These are phyloP conservation scores for Oryza nivara DNA, from an alignment of 176 grass and related monocot species.

Conservation along the genomic window DNA sequence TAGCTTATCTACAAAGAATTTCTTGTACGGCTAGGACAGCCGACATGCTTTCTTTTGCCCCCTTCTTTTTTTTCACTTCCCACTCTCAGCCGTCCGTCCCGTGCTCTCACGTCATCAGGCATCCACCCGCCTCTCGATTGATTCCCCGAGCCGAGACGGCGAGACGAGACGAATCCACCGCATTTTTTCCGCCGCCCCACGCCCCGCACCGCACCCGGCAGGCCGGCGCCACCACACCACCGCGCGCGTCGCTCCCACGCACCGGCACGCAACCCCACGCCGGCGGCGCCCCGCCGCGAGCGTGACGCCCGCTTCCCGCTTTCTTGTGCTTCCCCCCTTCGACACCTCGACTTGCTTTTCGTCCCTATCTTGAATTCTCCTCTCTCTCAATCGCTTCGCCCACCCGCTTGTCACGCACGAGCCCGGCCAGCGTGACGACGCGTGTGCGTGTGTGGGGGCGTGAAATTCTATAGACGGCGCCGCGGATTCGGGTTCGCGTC, in stretches of 20 bases:
- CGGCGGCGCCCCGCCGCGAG: too few species aligned
- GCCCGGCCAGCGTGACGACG: not conserved
- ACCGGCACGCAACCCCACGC: not conserved
- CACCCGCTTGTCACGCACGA: conserved; percentile 27
- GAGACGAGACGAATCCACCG: not conserved
- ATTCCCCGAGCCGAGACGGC: not conserved
- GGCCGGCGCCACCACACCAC: not conserved
- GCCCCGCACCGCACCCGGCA: too few species aligned
- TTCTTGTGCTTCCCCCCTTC: not conserved
- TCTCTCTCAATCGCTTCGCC: too few species aligned
- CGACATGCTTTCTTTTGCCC: not conserved
- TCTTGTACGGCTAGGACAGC: conserved; percentile 16
- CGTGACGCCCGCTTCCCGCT: not conserved
- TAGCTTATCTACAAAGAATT: not conserved
- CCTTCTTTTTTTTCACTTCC: not conserved
- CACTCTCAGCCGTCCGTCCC: too few species aligned
- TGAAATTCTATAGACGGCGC: not conserved
- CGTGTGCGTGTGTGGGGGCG: not conserved
- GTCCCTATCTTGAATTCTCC: conserved; percentile 30
- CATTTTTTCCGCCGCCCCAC: not conserved
- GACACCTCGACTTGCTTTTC: not conserved
- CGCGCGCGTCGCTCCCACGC: not conserved
- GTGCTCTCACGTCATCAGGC: not conserved
- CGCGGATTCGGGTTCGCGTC: conserved; percentile 32
- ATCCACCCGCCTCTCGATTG: not conserved